Base-by-base conservation (phyloP, 2,329 filamentous ascomycete species). In the Trichoderma simmonsii region DNA sequence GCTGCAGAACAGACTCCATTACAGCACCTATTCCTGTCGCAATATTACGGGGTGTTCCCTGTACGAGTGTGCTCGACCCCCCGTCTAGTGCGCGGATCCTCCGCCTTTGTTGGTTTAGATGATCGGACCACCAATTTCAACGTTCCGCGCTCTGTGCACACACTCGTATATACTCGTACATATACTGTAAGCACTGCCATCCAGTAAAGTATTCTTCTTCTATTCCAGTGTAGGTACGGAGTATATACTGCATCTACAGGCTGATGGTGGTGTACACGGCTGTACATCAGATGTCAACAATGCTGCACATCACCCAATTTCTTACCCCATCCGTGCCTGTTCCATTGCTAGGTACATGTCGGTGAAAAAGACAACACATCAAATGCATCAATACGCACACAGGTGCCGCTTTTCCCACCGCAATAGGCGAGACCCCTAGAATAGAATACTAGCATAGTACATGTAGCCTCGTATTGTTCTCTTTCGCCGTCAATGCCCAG, bases 61-160 rank as follows among this genome's bases (percentile, higher is more conserved):
- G 63, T 48, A 32, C 11, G 34, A 18, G 39, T 36, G 12, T 48
- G 43, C 43, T 48, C 15, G 43, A 48, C 26, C 54, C 54, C 65
- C 65, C 65, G 54, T n/a, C 56, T 34, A 34, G 18, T 30, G 54
- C 66, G 66, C 66, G 56, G 66, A 69, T 69, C 66, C 56, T 61
- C 56, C 36, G 56, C 36, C 56, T 61, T 59, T 48, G 34, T 26
- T 18, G 51, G 24, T 69, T 8, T 21, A 36, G 54, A 34, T 54
- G 62, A 68, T 69, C 56, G 28, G 36, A 54, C 32, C 62, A 65
- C 30, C 7, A 2, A 18, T n/a, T 24, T 24, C 43, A n/a, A 21
- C 5, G 43, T 48, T 48, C 6, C 36, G 36, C 15, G 15, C 36
- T 36, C 34, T 36, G 34, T 36, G 34, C 34, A 36, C 34, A 36